These are phyloP conservation scores for Codiaeum variegatum DNA, from an alignment of 441 rosid species.

Conservation along the genomic window DNA sequence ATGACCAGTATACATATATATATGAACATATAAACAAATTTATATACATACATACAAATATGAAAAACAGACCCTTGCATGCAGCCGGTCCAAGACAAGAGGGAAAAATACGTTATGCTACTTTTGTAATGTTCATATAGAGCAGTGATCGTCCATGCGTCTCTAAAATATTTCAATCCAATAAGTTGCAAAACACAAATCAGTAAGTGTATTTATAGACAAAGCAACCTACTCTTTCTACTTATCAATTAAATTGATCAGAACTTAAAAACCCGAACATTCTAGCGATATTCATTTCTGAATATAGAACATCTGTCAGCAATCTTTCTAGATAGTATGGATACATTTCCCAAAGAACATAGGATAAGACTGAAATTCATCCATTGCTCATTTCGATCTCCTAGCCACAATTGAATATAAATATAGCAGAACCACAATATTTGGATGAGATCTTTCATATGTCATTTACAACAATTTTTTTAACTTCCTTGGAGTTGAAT, in stretches of 20 bases:
- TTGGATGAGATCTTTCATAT: neutral
- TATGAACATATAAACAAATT: no score
- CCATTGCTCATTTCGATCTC: neutral
- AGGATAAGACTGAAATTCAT: neutral
- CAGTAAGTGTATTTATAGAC: neutral
- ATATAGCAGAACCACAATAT: neutral
- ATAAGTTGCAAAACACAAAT: neutral
- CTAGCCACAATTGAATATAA: neutral
- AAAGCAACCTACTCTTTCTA: neutral
- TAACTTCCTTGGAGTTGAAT: neutral
- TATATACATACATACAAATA: no score
- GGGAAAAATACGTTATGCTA: neutral
- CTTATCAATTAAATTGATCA: neutral
- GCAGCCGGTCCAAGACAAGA: neutral
- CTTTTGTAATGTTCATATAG: neutral
- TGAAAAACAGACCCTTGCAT: neutral
- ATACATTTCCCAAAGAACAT: neutral
- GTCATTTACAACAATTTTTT: neutral
- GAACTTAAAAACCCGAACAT: neutral
- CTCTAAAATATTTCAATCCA: neutral
- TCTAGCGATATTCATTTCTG: neutral
- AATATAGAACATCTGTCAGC: neutral
- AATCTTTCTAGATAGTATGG: neutral
- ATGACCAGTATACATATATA: neutral
- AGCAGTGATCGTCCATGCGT: neutral